Conservation (phyloP, 1,139 yeast species). For the Arxiozyma slooffiae region DNA sequence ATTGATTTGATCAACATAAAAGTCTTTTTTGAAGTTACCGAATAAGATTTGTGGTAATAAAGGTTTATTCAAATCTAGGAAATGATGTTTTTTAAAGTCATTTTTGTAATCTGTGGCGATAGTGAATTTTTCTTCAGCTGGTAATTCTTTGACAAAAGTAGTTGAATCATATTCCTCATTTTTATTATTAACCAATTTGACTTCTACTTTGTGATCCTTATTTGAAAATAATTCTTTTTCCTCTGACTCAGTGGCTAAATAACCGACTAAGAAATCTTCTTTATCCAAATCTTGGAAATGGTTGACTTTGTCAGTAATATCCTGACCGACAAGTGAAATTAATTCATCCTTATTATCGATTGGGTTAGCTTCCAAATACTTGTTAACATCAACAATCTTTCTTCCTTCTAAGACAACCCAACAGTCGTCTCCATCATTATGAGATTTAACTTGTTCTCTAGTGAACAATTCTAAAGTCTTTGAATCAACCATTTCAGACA, state of each 20-base stretch:
- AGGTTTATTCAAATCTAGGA: slow-evolving; percentile 77
- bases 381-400: slow-evolving; percentile 74
- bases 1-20: slow-evolving; percentile 91
- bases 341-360: slow-evolving; percentile 59
- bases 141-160: slow-evolving; percentile 49
- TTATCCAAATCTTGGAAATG: slow-evolving; percentile 81
- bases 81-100: slow-evolving; percentile 70
- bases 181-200: slow-evolving; percentile 23
- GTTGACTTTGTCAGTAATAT: slow-evolving; percentile 69
- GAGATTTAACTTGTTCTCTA: slow-evolving; percentile 38
- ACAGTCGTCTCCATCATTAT: slow-evolving; percentile 44
- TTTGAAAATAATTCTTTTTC: slow-evolving; percentile 43
- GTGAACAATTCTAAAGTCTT: slow-evolving; percentile 39
- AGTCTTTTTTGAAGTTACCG: slow-evolving; percentile 70
- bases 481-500: slow-evolving; percentile 7
- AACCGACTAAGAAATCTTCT: slow-evolving; percentile 57
- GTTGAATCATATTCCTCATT: slow-evolving; percentile 37
- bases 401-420: slow-evolving; percentile 74
- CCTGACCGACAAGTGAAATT: slow-evolving; percentile 76
- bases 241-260: slow-evolving; percentile 54
- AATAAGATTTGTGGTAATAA: slow-evolving; percentile 67
- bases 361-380: slow-evolving; percentile 74
- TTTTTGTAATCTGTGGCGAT: slow-evolving; percentile 67
- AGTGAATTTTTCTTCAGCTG: slow-evolving; percentile 59
- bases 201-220: slow-evolving; percentile 34